Conservation (phyloP, 1,139 yeast species). For the Arxiozyma slooffiae region DNA sequence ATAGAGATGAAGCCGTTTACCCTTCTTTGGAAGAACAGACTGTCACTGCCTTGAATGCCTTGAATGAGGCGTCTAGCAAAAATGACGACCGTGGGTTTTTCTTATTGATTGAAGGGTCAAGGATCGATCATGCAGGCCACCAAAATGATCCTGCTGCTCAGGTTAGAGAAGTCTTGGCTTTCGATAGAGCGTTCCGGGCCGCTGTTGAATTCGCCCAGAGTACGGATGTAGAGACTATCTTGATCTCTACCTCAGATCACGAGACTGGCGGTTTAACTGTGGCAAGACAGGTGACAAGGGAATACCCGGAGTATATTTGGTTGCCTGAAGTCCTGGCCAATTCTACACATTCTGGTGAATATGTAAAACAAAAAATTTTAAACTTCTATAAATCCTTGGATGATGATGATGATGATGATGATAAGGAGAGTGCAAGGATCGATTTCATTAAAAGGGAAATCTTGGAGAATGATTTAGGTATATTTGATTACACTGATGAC, state of each 20-base stretch:
- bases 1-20: conserved; percentile 45
- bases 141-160: conserved; percentile 84
- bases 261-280: conserved; percentile 83
- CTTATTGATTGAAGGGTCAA: conserved; percentile 71
- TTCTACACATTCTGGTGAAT: conserved; percentile 68
- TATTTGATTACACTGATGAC: conserved; percentile 41
- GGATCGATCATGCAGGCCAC: conserved; percentile 91
- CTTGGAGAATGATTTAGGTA: conserved; percentile 50
- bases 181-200: conserved; percentile 62
- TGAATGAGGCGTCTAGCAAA: conserved; percentile 53
- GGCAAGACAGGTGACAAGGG: conserved; percentile 57
- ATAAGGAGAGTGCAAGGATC: conserved; percentile 16
- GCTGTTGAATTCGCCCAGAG: conserved; percentile 57
- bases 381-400: conserved; percentile 21
- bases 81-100: conserved; percentile 72
- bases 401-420: conserved; percentile 12
- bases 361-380: conserved; percentile 37
- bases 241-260: conserved; percentile 76
- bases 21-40: conserved; percentile 75
- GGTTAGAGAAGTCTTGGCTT: conserved; percentile 66
- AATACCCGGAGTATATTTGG: conserved; percentile 66
- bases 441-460: conserved; percentile 43
- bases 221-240: conserved; percentile 59
- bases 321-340: conserved; percentile 58
- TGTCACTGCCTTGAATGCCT: conserved; percentile 54